These are phyloP conservation scores for Chlamydomonas reinhardtii DNA, from an alignment of 163 green algal species.

Conservation along the genomic window DNA sequence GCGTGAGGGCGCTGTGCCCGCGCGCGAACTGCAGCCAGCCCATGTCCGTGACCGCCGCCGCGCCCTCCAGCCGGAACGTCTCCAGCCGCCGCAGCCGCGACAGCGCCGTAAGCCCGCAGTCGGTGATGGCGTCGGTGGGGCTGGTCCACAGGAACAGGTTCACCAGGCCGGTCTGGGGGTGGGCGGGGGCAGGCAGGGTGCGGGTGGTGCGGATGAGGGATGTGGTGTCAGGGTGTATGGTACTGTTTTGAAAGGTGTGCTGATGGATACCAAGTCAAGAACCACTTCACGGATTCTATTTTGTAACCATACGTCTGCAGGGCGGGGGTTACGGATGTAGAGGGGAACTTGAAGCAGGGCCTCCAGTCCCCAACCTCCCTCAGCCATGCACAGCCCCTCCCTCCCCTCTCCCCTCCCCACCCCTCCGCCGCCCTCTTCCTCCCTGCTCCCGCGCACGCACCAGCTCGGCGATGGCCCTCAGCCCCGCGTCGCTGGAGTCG, in stretches of 20 bases:
- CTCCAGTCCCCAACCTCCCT: no score
- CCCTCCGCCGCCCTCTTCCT: no score
- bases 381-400: no score
- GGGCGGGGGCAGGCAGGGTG: not conserved
- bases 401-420: no score
- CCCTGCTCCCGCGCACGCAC: no score
- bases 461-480: conserved; percentile 33
- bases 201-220: not conserved
- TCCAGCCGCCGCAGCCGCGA: conserved; percentile 4
- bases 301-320: no score
- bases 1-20: conserved; percentile 21
- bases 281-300: no score
- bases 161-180: conserved; percentile 22
- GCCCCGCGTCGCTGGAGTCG: conserved; percentile 23
- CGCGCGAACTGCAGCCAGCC: conserved; percentile 41
- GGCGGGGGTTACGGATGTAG: no score
- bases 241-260: no score
- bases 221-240: not conserved
- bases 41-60: not conserved
- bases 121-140: conserved; percentile 23
- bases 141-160: conserved; percentile 51
- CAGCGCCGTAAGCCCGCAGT: conserved; percentile 3
- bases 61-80: conserved; percentile 51
- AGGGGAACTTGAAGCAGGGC: no score
- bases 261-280: no score